These are phyloP conservation scores for Naganishia onofrii DNA, from an alignment of 768 basidiomycete species.

Conservation along the genomic window DNA sequence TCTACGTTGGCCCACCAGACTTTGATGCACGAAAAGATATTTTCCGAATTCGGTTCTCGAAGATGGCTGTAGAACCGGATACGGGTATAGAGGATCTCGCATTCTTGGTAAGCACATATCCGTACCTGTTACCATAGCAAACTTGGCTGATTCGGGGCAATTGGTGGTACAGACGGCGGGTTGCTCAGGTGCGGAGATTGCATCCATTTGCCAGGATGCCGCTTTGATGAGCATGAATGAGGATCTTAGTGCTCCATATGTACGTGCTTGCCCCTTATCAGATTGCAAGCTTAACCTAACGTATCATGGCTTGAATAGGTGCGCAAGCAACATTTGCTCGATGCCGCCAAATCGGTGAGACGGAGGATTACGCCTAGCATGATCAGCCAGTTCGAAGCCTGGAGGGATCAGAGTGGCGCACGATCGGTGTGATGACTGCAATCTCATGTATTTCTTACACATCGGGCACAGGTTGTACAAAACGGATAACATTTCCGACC, in stretches of 20 bases:
- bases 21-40: conserved; percentile 76
- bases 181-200: conserved; percentile 93
- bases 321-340: conserved; percentile 66
- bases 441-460: not conserved
- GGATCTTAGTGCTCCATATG: conserved; percentile 72
- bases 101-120: conserved; percentile 57
- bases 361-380: conserved; percentile 81
- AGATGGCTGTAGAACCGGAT: conserved; percentile 75
- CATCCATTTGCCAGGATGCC: conserved; percentile 90
- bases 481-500: not conserved
- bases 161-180: conserved; percentile 69
- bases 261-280: conserved; percentile 53
- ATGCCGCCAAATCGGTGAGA: conserved; percentile 69
- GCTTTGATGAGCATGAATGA: conserved; percentile 86
- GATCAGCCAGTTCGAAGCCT: conserved; percentile 67
- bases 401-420: conserved; percentile 58
- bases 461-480: not conserved
- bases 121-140: not conserved
- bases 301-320: conserved; percentile 59
- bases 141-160: not conserved
- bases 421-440: conserved; percentile 3
- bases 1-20: conserved; percentile 93
- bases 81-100: conserved; percentile 70
- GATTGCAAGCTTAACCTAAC: not conserved
- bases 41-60: conserved; percentile 68